Percentiles rank a stretch among this genome's conserved stretches.
These are phyloP conservation scores for Verbascum thapsus DNA, from an alignment of 257 asterid species.

Conservation along the genomic window DNA sequence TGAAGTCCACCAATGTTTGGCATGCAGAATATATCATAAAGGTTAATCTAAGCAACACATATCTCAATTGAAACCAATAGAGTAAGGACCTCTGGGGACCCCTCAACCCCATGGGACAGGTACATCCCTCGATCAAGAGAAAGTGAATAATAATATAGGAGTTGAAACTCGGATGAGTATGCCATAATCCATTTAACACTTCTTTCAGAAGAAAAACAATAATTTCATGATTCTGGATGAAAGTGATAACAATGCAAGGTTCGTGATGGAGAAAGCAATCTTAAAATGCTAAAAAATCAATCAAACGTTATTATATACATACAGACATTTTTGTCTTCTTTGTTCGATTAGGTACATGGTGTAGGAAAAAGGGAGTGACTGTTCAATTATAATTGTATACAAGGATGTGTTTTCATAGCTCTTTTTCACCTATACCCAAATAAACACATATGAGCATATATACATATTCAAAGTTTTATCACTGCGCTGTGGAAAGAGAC, in stretches of 20 bases:
- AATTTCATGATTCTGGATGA: slow-evolving; percentile 14
- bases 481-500: background rate
- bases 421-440: background rate
- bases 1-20: background rate
- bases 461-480: background rate
- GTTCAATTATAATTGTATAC: slow-evolving; percentile 6
- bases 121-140: background rate
- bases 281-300: slow-evolving; percentile 2
- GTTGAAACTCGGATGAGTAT: background rate
- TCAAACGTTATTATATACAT: background rate
- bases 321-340: background rate
- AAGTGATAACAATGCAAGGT: slow-evolving; percentile 3
- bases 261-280: background rate
- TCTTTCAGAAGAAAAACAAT: slow-evolving; percentile 7
- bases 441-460: background rate
- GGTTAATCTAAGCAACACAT: background rate
- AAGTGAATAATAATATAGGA: no score
- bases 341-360: slow-evolving; percentile 9
- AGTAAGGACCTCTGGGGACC: background rate
- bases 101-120: background rate
- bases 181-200: background rate
- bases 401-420: slow-evolving; percentile 1
- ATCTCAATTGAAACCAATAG: slow-evolving; percentile 3
- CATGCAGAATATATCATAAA: slow-evolving; percentile 8
- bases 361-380: background rate